These are phyloP conservation scores for Larix sibirica DNA, from an alignment of 83 land plant species.

Conservation along the genomic window DNA sequence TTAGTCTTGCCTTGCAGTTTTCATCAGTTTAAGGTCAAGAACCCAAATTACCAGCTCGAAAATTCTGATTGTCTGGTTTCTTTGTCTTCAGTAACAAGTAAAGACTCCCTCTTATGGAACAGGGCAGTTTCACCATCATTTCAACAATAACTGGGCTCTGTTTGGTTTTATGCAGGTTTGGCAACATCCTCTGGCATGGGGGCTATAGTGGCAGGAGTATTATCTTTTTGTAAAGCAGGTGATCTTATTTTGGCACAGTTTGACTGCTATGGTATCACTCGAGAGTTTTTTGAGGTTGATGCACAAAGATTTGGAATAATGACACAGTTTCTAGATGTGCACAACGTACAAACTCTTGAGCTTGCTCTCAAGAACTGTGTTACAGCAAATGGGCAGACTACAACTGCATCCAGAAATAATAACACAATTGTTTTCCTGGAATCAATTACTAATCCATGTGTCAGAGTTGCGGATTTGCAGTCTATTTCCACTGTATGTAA, in stretches of 20 bases:
- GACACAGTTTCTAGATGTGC: slow-evolving; percentile 13
- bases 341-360: slow-evolving; percentile 15
- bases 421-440: slow-evolving; percentile 28
- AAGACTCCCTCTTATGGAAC: neutral
- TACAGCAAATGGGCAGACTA: neutral
- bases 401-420: neutral
- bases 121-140: neutral
- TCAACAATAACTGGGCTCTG: neutral
- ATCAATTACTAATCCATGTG: slow-evolving; percentile 29
- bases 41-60: neutral
- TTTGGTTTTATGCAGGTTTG: slow-evolving; percentile 19
- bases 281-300: slow-evolving; percentile 26
- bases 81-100: neutral
- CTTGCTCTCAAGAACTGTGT: slow-evolving; percentile 3
- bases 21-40: neutral
- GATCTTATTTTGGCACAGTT: slow-evolving; percentile 20
- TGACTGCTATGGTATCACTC: slow-evolving; percentile 31
- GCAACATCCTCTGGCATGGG: slow-evolving; percentile 39
- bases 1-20: too few relatives aligned
- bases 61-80: neutral
- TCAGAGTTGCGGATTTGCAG: slow-evolving; percentile 29
- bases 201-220: slow-evolving; percentile 27
- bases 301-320: slow-evolving; percentile 28
- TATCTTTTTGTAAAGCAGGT: slow-evolving; percentile 28
- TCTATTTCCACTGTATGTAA: slow-evolving; percentile 24